Conservation (phyloP, 2,329 filamentous ascomycete genomes). For the Aspergillus transmontanensis region DNA sequence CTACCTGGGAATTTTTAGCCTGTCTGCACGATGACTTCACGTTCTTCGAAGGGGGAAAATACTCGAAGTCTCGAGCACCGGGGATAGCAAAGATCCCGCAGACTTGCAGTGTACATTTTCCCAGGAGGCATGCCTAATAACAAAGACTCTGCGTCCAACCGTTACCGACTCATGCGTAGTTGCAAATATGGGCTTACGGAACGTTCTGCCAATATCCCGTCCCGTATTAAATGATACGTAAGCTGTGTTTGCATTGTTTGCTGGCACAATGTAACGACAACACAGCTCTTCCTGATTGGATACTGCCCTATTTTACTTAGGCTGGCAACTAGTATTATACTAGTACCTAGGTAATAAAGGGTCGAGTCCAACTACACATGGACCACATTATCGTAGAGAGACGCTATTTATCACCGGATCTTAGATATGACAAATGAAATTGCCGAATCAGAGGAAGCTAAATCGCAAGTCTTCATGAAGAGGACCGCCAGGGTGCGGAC, state of each 20-base stretch:
- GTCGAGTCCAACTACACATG: neutral
- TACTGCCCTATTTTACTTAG: neutral
- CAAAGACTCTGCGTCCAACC: neutral
- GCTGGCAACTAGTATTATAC: neutral
- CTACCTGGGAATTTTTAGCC: slow-evolving; percentile 18
- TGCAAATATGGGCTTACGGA: neutral
- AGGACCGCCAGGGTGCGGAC: neutral
- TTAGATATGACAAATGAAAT: neutral
- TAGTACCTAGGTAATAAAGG: neutral
- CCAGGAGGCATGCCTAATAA: slow-evolving; percentile 26
- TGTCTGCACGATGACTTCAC: slow-evolving; percentile 4
- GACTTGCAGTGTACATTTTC: slow-evolving; percentile 22
- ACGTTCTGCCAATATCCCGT: neutral
- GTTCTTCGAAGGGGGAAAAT: slow-evolving; percentile 4
- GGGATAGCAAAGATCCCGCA: slow-evolving; percentile 20
- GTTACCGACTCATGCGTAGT: neutral
- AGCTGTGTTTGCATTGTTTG: slow-evolving; percentile 37
- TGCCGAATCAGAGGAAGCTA: neutral
- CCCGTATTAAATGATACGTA: neutral
- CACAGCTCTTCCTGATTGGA: neutral
- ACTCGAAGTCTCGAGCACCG: slow-evolving; percentile 24
- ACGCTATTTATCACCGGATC: neutral
- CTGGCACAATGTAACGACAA: neutral
- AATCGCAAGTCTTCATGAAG: neutral
- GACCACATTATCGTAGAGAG: neutral